Evolutionary conservation across 2,329 filamentous ascomycete species (phyloP).

Genomic region (Pseudogymnoascus sp.): DNA sequence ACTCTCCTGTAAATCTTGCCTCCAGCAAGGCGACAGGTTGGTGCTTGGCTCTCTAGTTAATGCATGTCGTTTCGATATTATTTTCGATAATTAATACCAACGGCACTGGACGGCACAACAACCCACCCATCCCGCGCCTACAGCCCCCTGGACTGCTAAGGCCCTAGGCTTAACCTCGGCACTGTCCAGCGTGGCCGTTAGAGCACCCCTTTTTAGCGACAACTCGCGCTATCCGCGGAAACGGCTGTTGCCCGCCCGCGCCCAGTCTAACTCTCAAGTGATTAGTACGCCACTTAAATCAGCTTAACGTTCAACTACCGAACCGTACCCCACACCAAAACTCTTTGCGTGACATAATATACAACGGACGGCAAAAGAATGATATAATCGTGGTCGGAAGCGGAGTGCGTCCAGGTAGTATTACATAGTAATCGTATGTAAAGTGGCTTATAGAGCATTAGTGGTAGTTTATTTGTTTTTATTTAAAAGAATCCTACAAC

Average conservation of each 20-base stretch:
- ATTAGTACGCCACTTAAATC: background rate
- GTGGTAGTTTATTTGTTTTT: too few species aligned
- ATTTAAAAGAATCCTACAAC: too few species aligned
- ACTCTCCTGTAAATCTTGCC: background rate
- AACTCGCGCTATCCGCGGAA: background rate
- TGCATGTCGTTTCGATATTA: background rate
- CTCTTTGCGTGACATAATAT: background rate
- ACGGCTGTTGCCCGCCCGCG: background rate
- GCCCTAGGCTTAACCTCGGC: background rate
- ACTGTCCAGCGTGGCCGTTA: background rate
- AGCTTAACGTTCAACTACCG: background rate
- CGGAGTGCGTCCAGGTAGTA: too few species aligned
- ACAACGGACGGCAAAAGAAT: background rate
- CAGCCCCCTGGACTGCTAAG: background rate
- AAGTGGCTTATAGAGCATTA: too few species aligned
- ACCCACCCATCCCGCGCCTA: background rate
- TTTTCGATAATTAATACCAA: background rate
- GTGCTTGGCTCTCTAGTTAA: background rate
- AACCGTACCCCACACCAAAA: background rate
- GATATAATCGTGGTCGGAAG: too few species aligned
- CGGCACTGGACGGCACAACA: background rate
- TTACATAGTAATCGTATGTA: too few species aligned
- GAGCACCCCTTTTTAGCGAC: background rate
- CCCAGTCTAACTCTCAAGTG: background rate
- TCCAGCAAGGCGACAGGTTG: background rate